These are phyloP conservation scores for Teratosphaeria destructans DNA, from an alignment of 2,329 filamentous ascomycete genomes.

Conservation along the genomic window DNA sequence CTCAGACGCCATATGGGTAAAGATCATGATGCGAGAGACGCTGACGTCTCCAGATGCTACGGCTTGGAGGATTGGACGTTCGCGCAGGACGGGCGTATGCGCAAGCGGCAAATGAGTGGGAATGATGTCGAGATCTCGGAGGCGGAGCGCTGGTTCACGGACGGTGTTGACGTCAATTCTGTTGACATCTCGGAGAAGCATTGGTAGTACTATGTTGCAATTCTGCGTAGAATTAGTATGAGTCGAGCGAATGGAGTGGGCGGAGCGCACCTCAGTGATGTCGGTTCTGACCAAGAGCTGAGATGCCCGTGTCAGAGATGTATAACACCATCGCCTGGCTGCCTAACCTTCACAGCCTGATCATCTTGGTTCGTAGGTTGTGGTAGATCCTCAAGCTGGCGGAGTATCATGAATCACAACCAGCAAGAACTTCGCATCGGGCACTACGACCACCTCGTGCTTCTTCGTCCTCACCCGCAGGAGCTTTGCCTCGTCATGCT, in stretches of 20 bases:
- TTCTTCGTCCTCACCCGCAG: constrained; percentile 71
- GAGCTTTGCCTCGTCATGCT: constrained; percentile 70
- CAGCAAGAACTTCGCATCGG: constrained; percentile 67
- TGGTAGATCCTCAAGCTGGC: constrained; percentile 39
- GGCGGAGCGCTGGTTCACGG: constrained; percentile 57
- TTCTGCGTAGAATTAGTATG: neutral
- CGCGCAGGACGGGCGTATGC: constrained; percentile 57
- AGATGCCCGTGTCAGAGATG: neutral
- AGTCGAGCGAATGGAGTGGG: neutral
- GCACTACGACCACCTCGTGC: constrained; percentile 74
- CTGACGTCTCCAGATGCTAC: constrained; percentile 45
- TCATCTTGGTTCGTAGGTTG: neutral
- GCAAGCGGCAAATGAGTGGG: constrained; percentile 65
- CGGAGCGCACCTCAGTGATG: neutral
- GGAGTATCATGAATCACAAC: constrained; percentile 77
- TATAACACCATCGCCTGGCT: neutral
- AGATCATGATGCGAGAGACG: neutral
- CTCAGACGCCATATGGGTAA: neutral
- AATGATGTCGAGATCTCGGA: constrained; percentile 58
- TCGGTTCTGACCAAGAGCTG: neutral
- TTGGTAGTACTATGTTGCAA: constrained; percentile 36
- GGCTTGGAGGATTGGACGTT: constrained; percentile 76
- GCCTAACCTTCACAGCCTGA: neutral
- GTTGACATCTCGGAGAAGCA: constrained; percentile 58
- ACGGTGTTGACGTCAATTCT: constrained; percentile 57